Evolutionary conservation across 129 eudicot species (phyloP).

Genomic region (Sambucus nigra): DNA sequence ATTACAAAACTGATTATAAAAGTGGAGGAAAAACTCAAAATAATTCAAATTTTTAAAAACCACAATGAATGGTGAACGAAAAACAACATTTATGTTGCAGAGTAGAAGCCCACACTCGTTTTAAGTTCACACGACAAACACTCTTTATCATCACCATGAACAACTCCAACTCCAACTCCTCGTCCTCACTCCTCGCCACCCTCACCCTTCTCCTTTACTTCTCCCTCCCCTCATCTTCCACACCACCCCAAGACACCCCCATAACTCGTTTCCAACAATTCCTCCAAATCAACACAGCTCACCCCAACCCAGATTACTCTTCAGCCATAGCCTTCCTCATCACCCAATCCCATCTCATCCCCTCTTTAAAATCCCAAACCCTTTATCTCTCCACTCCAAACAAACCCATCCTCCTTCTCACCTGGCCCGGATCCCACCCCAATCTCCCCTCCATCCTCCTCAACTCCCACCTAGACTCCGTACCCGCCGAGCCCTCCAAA

Average conservation of each 20-base stretch:
- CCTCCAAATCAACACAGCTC: conserved; percentile 83
- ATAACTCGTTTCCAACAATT: conserved; percentile 52
- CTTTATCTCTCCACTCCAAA: conserved; percentile 32
- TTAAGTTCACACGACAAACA: too few relatives aligned
- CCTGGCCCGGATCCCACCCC: conserved; percentile 59
- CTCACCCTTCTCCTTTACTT: conserved; percentile 7
- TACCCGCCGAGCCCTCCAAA: conserved; percentile 80
- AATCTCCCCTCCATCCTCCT: conserved; percentile 57
- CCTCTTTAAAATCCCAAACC: conserved; percentile 33
- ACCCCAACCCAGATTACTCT: conserved; percentile 73
- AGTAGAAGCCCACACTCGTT: too few relatives aligned
- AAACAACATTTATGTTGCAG: too few relatives aligned
- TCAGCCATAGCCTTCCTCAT: conserved; percentile 50
- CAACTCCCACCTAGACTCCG: conserved; percentile 90
- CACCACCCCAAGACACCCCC: conserved; percentile 23
- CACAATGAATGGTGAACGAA: too few relatives aligned
- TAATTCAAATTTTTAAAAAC: too few relatives aligned
- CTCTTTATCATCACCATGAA: too few relatives aligned
- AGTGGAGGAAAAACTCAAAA: too few relatives aligned
- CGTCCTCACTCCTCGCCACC: neutral
- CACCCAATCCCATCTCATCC: conserved; percentile 44
- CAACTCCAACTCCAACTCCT: conserved; percentile 10
- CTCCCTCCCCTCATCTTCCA: conserved; percentile 17
- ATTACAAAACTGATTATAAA: too few relatives aligned
- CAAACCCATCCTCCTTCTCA: conserved; percentile 66